Evolutionary conservation across 345 rosid species (phyloP).

Genomic region (Gossypium anomalum): DNA sequence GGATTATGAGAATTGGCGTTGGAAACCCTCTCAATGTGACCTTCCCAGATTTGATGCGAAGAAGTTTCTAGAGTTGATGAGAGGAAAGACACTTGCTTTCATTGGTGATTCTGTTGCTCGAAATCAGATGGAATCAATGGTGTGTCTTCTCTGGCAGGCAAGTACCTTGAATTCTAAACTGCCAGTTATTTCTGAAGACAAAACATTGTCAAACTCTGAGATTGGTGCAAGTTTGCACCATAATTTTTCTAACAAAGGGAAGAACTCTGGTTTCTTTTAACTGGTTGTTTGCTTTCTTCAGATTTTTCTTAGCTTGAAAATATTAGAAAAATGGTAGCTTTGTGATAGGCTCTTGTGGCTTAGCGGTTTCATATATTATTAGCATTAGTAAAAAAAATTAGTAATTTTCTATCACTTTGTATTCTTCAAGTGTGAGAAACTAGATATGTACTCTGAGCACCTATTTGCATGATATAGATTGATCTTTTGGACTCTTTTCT

Average conservation of each 20-base stretch:
- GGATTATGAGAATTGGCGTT: slow-evolving; percentile 90
- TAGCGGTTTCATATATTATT: not conserved
- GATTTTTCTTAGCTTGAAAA: not conserved
- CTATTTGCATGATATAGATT: not conserved
- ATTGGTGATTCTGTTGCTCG: slow-evolving; percentile 96
- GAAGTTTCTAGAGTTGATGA: slow-evolving; percentile 90
- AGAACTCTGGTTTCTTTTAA: not conserved
- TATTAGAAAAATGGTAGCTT: not conserved
- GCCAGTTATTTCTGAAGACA: not conserved
- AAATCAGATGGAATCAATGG: slow-evolving; percentile 94
- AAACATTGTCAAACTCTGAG: not conserved
- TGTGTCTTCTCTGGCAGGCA: slow-evolving; percentile 99
- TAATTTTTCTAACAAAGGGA: not conserved
- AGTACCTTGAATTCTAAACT: slow-evolving; percentile 23
- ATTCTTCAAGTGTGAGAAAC: slow-evolving; percentile 8
- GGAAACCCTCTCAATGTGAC: slow-evolving; percentile 83
- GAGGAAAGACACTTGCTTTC: slow-evolving; percentile 85
- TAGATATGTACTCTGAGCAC: not conserved
- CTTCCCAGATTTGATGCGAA: slow-evolving; percentile 87
- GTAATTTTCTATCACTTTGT: not conserved
- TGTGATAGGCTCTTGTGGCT: not conserved
- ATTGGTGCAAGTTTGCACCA: not conserved
- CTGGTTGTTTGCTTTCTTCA: not conserved
- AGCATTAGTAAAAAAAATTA: not conserved
- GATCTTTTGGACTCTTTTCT: not conserved